These are phyloP conservation scores for Cyberlindnera nakhonratchasimensis DNA, from an alignment of 805 yeast genomes.

Conservation along the genomic window DNA sequence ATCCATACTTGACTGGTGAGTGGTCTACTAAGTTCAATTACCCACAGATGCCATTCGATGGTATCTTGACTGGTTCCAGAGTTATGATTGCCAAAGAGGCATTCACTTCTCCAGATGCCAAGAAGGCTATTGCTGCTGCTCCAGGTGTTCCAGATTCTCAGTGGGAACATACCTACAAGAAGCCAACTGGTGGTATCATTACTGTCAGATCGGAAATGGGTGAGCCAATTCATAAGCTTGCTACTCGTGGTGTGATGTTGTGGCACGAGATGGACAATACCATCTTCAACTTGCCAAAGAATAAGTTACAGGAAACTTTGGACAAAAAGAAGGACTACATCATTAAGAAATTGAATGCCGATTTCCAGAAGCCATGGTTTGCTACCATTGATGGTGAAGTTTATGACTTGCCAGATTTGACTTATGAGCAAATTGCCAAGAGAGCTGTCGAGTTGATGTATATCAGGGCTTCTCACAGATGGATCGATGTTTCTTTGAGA, in stretches of 20 bases:
- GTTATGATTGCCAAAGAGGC: conserved; percentile 98
- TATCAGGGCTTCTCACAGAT: conserved; percentile 69
- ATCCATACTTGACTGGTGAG: conserved; percentile 94
- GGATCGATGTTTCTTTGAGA: conserved; percentile 87
- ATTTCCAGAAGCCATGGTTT: conserved; percentile 98
- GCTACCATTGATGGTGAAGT: conserved; percentile 69
- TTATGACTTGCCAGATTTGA: conserved; percentile 93
- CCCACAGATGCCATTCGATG: conserved; percentile 99
- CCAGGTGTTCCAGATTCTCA: conserved; percentile 83
- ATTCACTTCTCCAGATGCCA: conserved; percentile 89
- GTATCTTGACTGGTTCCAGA: conserved; percentile 92
- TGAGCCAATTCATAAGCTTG: conserved; percentile 98
- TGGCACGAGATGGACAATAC: conserved; percentile 98
- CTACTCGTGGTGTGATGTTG: conserved; percentile 94
- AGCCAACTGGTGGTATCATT: conserved; percentile 94
- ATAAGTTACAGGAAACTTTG: conserved; percentile 77
- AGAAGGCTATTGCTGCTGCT: conserved; percentile 84
- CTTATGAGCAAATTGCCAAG: conserved; percentile 84
- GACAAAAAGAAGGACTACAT: conserved; percentile 82
- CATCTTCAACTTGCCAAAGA: conserved; percentile 86
- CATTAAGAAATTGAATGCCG: conserved; percentile 81
- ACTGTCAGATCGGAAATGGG: conserved; percentile 99
- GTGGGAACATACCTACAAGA: conserved; percentile 95
- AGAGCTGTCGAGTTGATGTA: conserved; percentile 87
- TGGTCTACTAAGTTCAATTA: conserved; percentile 88